phyloP scores from a whole-genome alignment of 768 basidiomycete genomes.

The Tricholoma matsutake region DNA sequence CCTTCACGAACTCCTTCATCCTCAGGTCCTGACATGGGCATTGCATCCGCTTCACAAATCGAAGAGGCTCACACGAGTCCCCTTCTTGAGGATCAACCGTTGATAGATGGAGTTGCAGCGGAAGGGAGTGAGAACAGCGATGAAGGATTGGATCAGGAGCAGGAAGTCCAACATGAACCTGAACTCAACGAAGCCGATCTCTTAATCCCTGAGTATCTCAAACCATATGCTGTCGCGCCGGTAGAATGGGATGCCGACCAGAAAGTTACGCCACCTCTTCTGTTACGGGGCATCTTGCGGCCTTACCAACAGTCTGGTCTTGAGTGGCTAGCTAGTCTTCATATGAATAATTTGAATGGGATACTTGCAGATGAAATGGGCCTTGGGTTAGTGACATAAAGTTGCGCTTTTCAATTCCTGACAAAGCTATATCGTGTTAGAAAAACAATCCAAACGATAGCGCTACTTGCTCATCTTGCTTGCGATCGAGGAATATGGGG shows the following conservation, averaged over 20 bases:
- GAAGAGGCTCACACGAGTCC: not conserved
- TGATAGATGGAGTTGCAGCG: not conserved
- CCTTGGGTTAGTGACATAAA: conserved; percentile 60
- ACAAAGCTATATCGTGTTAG: conserved; percentile 36
- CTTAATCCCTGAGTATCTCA: conserved; percentile 52
- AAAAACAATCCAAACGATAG: conserved; percentile 95
- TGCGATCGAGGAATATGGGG: conserved; percentile 91
- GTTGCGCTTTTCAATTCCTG: not conserved
- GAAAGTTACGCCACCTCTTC: conserved; percentile 60
- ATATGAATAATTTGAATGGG: conserved; percentile 76
- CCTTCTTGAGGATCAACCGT: not conserved
- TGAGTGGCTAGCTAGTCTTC: conserved; percentile 91
- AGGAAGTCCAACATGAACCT: not conserved
- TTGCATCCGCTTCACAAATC: not conserved
- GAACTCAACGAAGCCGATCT: not conserved
- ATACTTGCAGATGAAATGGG: conserved; percentile 96
- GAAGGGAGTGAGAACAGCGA: conserved; percentile 13
- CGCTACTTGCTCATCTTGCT: conserved; percentile 88
- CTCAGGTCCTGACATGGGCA: not conserved
- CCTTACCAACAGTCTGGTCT: conserved; percentile 93
- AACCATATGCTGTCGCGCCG: conserved; percentile 67
- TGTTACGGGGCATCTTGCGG: conserved; percentile 84
- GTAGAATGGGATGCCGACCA: conserved; percentile 62
- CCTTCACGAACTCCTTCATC: not conserved
- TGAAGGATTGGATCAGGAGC: not conserved